Evolutionary conservation across 257 asterid genomes (phyloP).

Genomic region (Salvia miltiorrhiza): DNA sequence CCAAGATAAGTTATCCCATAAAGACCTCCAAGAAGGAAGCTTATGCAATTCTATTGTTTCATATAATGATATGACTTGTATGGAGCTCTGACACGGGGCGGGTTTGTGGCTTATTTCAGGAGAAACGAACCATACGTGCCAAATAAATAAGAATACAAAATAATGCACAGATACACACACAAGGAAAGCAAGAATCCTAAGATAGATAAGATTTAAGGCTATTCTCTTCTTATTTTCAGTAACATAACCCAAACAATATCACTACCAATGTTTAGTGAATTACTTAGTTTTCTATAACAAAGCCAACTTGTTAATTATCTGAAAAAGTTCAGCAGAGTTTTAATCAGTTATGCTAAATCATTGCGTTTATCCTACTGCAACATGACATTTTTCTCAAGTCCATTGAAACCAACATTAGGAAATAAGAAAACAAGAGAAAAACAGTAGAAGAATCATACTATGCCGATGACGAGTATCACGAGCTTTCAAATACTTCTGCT

Average conservation of each 20-base stretch:
- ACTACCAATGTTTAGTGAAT: neutral
- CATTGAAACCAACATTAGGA: neutral
- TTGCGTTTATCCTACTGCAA: neutral
- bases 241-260: neutral
- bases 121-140: neutral
- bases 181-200: neutral
- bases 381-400: neutral
- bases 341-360: neutral
- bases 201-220: neutral
- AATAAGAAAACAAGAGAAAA: neutral
- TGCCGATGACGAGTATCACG: constrained; percentile 95
- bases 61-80: neutral
- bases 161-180: no score
- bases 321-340: neutral
- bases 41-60: neutral
- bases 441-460: constrained; percentile 46
- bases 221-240: constrained; percentile 2
- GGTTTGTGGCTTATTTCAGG: neutral
- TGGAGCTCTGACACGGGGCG: neutral
- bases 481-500: constrained; percentile 90
- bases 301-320: neutral
- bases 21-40: neutral
- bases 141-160: no score
- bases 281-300: neutral
- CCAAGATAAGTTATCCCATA: neutral